Percentiles rank a stretch among this genome's conserved stretches.
Evolutionary conservation across 192 early-diverging fungal species (phyloP).

Genomic region (Entomortierella chlamydospora): DNA sequence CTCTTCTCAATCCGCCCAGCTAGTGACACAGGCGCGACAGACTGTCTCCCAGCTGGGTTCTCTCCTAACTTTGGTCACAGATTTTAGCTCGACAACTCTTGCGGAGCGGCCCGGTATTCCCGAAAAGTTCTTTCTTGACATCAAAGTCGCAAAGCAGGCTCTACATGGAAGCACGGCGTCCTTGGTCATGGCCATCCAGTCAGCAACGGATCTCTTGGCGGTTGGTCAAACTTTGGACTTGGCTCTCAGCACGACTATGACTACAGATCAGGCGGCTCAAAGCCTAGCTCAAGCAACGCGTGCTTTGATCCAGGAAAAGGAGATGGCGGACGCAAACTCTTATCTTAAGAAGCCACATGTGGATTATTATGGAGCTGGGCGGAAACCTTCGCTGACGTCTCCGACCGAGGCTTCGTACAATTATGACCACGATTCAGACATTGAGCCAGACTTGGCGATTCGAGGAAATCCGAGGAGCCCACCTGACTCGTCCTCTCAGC

Average conservation of each 20-base stretch:
- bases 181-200: constrained; percentile 68
- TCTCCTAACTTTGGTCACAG: constrained; percentile 49
- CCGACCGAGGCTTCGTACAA: constrained; percentile 11
- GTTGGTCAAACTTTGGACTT: constrained; percentile 35
- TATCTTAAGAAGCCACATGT: neutral
- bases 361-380: constrained; percentile 7
- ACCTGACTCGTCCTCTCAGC: neutral
- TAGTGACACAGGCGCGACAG: constrained; percentile 54
- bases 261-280: constrained; percentile 21
- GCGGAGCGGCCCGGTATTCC: constrained; percentile 32
- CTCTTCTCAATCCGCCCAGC: constrained; percentile 49
- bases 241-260: constrained; percentile 28
- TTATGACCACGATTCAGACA: constrained; percentile 49
- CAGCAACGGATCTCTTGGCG: constrained; percentile 69
- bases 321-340: constrained; percentile 21
- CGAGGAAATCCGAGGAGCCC: constrained; percentile 10
- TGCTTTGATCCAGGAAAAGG: constrained; percentile 42
- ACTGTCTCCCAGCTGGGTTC: constrained; percentile 55
- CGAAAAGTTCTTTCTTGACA: constrained; percentile 53
- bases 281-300: constrained; percentile 40
- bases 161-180: constrained; percentile 72
- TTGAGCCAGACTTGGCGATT: constrained; percentile 28
- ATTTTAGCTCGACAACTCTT: constrained; percentile 46
- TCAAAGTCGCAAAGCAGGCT: constrained; percentile 70
- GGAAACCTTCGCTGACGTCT: constrained; percentile 3